Evolutionary conservation across 345 rosid species (phyloP), one percentile per base, ranked within the genome.

Genomic region (Lepidium didymum): DNA sequence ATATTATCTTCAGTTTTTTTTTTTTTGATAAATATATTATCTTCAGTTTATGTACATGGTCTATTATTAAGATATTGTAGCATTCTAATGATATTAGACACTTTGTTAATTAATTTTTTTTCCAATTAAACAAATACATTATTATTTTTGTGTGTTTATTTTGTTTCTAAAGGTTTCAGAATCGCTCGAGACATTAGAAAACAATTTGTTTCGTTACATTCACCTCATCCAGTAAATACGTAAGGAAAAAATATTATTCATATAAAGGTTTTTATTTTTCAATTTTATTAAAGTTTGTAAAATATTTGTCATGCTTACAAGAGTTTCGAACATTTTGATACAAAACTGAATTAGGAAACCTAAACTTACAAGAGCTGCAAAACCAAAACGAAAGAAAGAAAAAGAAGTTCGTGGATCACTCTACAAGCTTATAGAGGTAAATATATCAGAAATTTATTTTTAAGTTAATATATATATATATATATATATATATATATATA

Each of bases 371-470:
- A 44, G 57, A 56, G 25, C 42, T 29, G 23, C 19, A 4, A 72
- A 64, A 27, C 53, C 70, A 14, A 72, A 64, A 18, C 66, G 45
- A 56, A 72, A 49, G 27, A 72, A 72, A 23, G 53, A 19, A 64
- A 64, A 64, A 64, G 70, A 47, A 46, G 52, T 38, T 27, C 29
- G 31, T 4, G 76, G 70, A 64, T 64, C 76, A 64, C 65, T 72
- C 16, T 64, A 64, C 36, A 64, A 10, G 59, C 65, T 45, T 47
- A 72, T 72, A 38, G 37, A 72, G 59, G 76, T 72, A 64, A 36
- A 10, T 18, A 8, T 38, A 19, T 47, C 10, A 36, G 10, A 25
- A 0, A 3, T 35, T 18, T 21, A 5, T 5, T 3, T 6, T 2
- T 9, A 41, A 21, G 6, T 55, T 38, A 2, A 4, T 10, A 43